Evolutionary conservation across 345 rosid species (phyloP), one percentile per base, ranked within the genome.

Genomic region (Euphorbia lathyris): DNA sequence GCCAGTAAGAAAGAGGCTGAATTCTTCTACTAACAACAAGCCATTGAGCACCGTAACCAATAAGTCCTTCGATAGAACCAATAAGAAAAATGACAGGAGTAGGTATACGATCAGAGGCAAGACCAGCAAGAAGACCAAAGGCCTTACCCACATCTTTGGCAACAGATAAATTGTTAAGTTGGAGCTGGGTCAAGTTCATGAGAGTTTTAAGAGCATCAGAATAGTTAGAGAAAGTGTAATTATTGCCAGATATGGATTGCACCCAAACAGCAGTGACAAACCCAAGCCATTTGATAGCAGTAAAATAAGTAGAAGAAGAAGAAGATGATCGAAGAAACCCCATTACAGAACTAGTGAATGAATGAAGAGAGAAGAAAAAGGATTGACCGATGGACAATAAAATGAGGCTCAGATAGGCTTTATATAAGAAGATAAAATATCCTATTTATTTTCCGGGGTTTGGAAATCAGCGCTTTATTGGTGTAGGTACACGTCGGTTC

Each of bases 201-300:
- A 94, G 88, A 25, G 90, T 76, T 58, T 93, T 93, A 52, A 93
- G 81, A 66, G 96, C 90, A 13, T 86, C 91, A 0, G 98, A 94
- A 80, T 94, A 94, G 67, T 94, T 91, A 0, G 98, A 88, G 79
- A 94, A 94, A 0, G 96, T 86, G 83, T 94, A 91, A 70, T 94
- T 94, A 84, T 94, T 94, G 77, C 98, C 98, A 25, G 98, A 90
- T 45, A 94, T 80, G 67, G 92, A 58, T 77, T 90, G 96, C 22
- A 94, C 96, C 98, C 98, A 94, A 23, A 94, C 95, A 19, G 98
- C 98, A 0, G 96, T 87, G 0, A 94, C 95, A 50, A 94, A 88
- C 0, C 97, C 98, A 29, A 94, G 86, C 98, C 98, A 94, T 87
- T 90, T 91, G 23, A 72, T n/a, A 74, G 92, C 74, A 45, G 68